Conservation (phyloP, 768 basidiomycete species). For the Agaricus blazei region DNA sequence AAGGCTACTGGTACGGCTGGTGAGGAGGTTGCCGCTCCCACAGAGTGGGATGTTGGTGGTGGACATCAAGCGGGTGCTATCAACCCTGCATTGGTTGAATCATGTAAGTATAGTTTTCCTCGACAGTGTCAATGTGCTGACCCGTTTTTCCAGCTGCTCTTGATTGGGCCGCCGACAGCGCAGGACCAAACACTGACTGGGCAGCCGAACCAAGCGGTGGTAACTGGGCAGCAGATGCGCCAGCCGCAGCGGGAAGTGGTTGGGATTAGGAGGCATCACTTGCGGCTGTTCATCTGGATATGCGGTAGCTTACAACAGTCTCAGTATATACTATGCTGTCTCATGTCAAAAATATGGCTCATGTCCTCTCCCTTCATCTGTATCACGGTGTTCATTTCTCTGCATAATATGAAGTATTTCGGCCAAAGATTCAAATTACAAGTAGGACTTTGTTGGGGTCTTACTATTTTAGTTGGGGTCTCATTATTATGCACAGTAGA, state of each 20-base stretch:
- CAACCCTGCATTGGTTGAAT: slow-evolving; percentile 71
- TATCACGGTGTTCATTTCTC: slow-evolving; percentile 2
- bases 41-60: slow-evolving; percentile 75
- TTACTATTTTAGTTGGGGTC: too few species aligned
- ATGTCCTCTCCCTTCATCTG: slow-evolving; percentile 4
- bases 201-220: slow-evolving; percentile 68
- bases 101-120: slow-evolving; percentile 37
- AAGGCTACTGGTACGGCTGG: slow-evolving; percentile 59
- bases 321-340: slow-evolving; percentile 13
- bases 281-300: slow-evolving; percentile 8
- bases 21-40: slow-evolving; percentile 39
- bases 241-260: slow-evolving; percentile 24
- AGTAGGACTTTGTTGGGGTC: background rate
- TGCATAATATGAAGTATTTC: background rate
- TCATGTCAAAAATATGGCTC: slow-evolving; percentile 25
- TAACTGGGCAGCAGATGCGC: slow-evolving; percentile 35
- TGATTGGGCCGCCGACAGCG: slow-evolving; percentile 77
- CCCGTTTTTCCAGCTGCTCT: slow-evolving; percentile 48
- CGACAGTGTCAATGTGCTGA: slow-evolving; percentile 3
- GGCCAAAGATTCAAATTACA: background rate
- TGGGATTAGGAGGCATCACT: slow-evolving; percentile 29
- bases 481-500: too few species aligned
- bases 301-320: slow-evolving; percentile 12
- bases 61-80: slow-evolving; percentile 66
- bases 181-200: slow-evolving; percentile 66